Conservation (phyloP, 306 rosid genomes). For the Glycine latifolia region DNA sequence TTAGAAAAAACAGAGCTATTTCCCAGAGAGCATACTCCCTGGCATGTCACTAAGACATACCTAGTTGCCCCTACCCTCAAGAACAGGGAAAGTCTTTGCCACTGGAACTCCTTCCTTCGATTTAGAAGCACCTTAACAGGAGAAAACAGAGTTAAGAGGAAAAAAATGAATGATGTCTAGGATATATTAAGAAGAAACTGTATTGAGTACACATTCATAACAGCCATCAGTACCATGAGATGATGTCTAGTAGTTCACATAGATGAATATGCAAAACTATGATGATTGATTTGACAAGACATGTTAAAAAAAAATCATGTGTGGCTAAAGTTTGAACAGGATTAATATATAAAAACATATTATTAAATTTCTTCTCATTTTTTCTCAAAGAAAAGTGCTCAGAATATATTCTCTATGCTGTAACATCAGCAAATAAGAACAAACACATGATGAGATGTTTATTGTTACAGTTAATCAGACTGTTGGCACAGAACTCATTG, state of each 20-base stretch:
- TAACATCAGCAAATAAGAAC: constrained; percentile 8
- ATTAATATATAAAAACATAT: background rate
- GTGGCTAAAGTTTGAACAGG: constrained; percentile 1
- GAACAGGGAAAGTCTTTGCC: constrained; percentile 88
- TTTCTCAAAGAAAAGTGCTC: background rate
- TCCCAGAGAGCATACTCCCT: constrained; percentile 23
- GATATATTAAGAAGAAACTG: constrained; percentile 15
- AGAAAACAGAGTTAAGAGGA: constrained; percentile 16
- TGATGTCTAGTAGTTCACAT: constrained; percentile 19
- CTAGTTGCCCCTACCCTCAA: constrained; percentile 83
- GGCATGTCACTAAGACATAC: constrained; percentile 55
- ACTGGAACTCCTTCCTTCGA: constrained; percentile 80
- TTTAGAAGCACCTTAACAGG: constrained; percentile 78
- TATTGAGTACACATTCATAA: background rate
- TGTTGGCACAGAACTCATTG: constrained; percentile 28
- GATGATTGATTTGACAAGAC: constrained; percentile 11
- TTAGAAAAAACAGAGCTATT: constrained; percentile 5
- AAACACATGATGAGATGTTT: constrained; percentile 13
- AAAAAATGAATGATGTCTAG: background rate
- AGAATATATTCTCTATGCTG: constrained; percentile 21
- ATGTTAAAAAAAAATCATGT: background rate
- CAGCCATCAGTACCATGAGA: constrained; percentile 6
- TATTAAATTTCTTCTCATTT: constrained; percentile 5
- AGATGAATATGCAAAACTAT: constrained; percentile 18
- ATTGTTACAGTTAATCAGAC: constrained; percentile 3